Percentiles rank a stretch among this genome's conserved stretches.
Evolutionary conservation across 1,284 basidiomycete species (phyloP).

Genomic region (Chiua sp.): DNA sequence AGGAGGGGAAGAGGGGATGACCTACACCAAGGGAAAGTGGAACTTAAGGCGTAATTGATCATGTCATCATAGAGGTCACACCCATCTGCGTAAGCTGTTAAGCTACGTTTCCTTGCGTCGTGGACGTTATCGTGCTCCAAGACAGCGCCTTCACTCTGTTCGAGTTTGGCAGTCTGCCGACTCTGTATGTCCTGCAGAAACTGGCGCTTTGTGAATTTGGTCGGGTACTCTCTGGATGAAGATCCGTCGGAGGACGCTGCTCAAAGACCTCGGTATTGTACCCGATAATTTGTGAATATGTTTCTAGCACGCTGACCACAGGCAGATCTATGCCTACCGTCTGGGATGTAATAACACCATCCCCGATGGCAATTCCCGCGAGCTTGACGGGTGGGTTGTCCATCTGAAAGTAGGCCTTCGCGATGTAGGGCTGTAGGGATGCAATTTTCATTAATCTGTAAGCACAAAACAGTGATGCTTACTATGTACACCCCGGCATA

Average conservation of each 20-base stretch:
- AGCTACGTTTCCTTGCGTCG: conserved; percentile 48
- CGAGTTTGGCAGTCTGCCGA: conserved; percentile 23
- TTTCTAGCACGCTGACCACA: conserved; percentile 65
- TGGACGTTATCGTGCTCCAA: no score
- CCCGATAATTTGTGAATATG: conserved; percentile 74
- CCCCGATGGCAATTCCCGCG: conserved; percentile 65
- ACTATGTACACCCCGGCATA: conserved; percentile 72
- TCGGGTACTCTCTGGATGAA: conserved; percentile 16
- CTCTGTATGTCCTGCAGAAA: conserved; percentile 27
- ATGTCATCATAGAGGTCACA: conserved; percentile 59
- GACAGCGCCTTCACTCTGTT: conserved; percentile 28
- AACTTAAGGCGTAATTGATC: conserved; percentile 66
- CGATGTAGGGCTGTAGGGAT: conserved; percentile 64
- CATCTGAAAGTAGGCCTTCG: conserved; percentile 68
- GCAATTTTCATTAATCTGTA: neutral
- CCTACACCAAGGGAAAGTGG: conserved; percentile 70
- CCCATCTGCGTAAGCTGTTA: conserved; percentile 64
- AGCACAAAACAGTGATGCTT: conserved; percentile 21
- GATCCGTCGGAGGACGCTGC: conserved; percentile 58
- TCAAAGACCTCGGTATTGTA: conserved; percentile 69
- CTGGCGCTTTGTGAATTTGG: conserved; percentile 18
- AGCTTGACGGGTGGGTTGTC: conserved; percentile 71
- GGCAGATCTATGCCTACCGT: conserved; percentile 57
- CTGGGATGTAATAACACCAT: conserved; percentile 60
- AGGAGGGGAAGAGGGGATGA: conserved; percentile 19